Evolutionary conservation across 768 basidiomycete species (phyloP).

Genomic region (Erythrobasidium yunnanense): DNA sequence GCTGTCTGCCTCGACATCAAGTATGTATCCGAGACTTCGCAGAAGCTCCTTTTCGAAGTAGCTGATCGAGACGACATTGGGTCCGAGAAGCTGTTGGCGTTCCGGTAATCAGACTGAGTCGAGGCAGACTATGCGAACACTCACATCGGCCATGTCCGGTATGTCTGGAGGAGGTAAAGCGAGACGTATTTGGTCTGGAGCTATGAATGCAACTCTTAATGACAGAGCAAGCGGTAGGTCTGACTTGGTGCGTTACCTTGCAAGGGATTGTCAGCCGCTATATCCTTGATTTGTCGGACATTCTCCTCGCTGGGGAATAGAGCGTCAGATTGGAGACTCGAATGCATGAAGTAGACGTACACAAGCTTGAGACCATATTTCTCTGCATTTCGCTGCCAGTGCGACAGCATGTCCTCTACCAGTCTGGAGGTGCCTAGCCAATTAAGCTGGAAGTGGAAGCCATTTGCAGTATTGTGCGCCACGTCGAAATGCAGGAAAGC

Average conservation of each 20-base stretch:
- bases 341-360: conserved; percentile 45
- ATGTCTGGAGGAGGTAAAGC: background rate
- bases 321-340: background rate
- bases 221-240: background rate
- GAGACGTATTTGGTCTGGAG: background rate
- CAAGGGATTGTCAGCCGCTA: conserved; percentile 44
- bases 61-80: background rate
- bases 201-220: background rate
- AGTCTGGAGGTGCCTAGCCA: conserved; percentile 90
- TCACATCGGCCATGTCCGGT: conserved; percentile 7
- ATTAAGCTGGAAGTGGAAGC: conserved; percentile 92
- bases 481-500: conserved; percentile 70
- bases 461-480: conserved; percentile 85
- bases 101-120: background rate
- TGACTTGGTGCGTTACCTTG: background rate
- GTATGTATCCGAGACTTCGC: conserved; percentile 40
- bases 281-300: conserved; percentile 79
- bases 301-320: conserved; percentile 49
- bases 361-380: conserved; percentile 82
- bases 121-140: background rate
- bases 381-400: conserved; percentile 72
- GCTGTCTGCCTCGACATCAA: conserved; percentile 39
- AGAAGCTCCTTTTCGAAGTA: conserved; percentile 6
- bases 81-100: background rate
- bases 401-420: conserved; percentile 74